Evolutionary conservation across 2,329 filamentous ascomycete genomes (phyloP).

Genomic region (Ophiostoma piceae): DNA sequence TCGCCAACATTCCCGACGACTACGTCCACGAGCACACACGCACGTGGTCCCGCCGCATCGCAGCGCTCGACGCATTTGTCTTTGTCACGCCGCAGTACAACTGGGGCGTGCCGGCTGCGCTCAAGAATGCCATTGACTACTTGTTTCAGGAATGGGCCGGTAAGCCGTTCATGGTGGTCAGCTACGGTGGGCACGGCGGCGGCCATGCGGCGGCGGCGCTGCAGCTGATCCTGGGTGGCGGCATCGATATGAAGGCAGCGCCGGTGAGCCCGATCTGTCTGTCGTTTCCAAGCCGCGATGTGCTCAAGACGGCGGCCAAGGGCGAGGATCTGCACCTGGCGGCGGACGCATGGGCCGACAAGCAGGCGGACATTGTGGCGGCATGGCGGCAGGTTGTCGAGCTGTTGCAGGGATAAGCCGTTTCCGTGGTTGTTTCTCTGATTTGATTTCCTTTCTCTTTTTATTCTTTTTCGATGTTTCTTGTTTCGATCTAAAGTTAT

Average conservation of each 20-base stretch:
- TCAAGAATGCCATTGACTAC: conserved; percentile 51
- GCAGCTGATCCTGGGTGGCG: conserved; percentile 29
- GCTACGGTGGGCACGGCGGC: conserved; percentile 43
- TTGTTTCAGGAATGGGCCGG: conserved; percentile 47
- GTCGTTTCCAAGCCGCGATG: not conserved
- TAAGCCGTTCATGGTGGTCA: conserved; percentile 45
- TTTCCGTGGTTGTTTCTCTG: not conserved
- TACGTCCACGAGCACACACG: conserved; percentile 36
- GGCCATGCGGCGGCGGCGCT: conserved; percentile 30
- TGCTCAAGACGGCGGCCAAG: not conserved
- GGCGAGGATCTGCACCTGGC: conserved; percentile 27
- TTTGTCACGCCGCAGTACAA: conserved; percentile 41
- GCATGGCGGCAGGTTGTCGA: conserved; percentile 27
- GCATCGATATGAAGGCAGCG: conserved; percentile 8
- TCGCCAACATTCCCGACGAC: conserved; percentile 27
- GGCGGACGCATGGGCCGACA: conserved; percentile 25
- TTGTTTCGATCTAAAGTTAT: not conserved
- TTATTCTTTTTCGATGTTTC: not conserved
- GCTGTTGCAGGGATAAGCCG: conserved; percentile 13
- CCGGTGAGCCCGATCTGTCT: not conserved
- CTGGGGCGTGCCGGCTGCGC: conserved; percentile 42
- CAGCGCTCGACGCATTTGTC: conserved; percentile 34
- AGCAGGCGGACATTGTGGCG: conserved; percentile 24
- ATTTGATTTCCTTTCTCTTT: not conserved
- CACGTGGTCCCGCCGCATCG: conserved; percentile 34